These are phyloP conservation scores for Durio zibethinus DNA, from an alignment of 345 rosid species.

Conservation along the genomic window DNA sequence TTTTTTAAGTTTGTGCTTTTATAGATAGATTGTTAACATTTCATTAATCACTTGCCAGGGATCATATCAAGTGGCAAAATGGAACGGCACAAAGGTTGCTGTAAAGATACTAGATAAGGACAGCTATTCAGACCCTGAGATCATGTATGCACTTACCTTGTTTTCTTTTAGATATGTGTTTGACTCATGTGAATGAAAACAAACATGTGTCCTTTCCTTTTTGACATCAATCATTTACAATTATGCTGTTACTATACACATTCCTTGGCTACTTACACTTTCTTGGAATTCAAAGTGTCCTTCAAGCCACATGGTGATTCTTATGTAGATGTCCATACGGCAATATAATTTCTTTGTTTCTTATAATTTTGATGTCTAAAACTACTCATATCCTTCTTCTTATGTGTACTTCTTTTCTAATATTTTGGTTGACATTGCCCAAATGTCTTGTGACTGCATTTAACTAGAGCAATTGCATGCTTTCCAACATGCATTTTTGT, in stretches of 20 bases:
- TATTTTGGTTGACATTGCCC: too few relatives aligned
- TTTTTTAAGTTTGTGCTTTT: neutral
- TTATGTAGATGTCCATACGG: neutral
- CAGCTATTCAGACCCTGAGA: constrained; percentile 59
- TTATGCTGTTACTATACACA: neutral
- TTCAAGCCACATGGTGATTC: neutral
- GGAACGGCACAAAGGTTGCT: constrained; percentile 94
- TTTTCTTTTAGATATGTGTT: constrained; percentile 4
- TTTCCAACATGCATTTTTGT: neutral
- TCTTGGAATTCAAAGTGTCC: neutral
- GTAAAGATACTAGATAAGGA: constrained; percentile 90
- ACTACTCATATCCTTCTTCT: neutral
- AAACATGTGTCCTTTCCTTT: neutral
- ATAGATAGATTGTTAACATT: neutral
- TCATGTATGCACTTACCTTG: constrained; percentile 45
- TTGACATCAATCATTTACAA: neutral
- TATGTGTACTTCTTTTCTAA: too few relatives aligned
- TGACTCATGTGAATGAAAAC: neutral
- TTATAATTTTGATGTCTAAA: neutral
- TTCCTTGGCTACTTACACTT: neutral
- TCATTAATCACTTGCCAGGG: constrained; percentile 47
- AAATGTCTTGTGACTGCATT: neutral
- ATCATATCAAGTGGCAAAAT: constrained; percentile 89
- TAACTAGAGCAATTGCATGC: neutral
- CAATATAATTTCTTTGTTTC: neutral